These are phyloP conservation scores for Chrysosporium queenslandicum DNA, from an alignment of 2,329 filamentous ascomycete species.

Conservation along the genomic window DNA sequence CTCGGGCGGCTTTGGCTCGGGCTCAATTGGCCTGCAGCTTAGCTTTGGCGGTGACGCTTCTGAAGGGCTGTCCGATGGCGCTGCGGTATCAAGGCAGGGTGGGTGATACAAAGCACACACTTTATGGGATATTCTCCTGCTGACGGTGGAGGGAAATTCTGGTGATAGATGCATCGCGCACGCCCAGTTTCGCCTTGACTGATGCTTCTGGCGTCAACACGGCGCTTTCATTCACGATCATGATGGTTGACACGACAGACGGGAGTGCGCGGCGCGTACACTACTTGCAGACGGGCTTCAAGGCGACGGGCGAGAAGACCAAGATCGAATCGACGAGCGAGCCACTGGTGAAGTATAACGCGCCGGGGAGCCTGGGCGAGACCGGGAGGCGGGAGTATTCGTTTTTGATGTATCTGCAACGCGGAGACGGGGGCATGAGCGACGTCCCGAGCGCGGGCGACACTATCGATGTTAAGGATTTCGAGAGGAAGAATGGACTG, in stretches of 20 bases:
- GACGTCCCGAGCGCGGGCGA: neutral
- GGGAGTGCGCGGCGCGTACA: conserved; percentile 3
- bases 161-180: conserved; percentile 4
- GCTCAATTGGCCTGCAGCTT: conserved; percentile 9
- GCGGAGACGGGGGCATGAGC: neutral
- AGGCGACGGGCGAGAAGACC: conserved; percentile 13
- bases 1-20: conserved; percentile 1
- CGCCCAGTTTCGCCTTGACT: conserved; percentile 12
- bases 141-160: too few relatives aligned
- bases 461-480: conserved; percentile 1
- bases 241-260: conserved; percentile 16
- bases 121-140: neutral
- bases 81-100: conserved; percentile 9
- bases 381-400: conserved; percentile 11
- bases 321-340: conserved; percentile 6
- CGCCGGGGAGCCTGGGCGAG: conserved; percentile 6
- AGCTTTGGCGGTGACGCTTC: conserved; percentile 16
- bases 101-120: neutral
- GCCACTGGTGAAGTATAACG: conserved; percentile 8
- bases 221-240: conserved; percentile 10
- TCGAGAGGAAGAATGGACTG: conserved; percentile 7
- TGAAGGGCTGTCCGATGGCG: conserved; percentile 11
- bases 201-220: conserved; percentile 14
- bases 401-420: conserved; percentile 14
- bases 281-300: conserved; percentile 13